Base-by-base conservation (phyloP, 495 filamentous ascomycete species). In the Hapsidospora chrysogenum region DNA sequence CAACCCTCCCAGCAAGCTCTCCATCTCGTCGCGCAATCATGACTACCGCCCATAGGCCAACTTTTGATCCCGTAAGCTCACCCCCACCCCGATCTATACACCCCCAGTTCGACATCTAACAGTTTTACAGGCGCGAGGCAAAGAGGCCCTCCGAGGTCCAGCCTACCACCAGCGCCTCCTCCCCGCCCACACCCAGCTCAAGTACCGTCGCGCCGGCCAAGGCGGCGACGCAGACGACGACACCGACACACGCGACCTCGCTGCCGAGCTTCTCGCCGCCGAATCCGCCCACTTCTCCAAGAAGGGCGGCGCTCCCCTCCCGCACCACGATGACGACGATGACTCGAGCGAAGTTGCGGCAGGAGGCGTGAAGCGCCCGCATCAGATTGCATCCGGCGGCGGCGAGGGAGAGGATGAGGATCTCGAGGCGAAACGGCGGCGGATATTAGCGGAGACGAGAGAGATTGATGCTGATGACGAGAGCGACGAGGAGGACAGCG, bases 91-190 rank as follows among this genome's bases (percentile, higher is more conserved):
- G n/a, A n/a, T 17, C 11, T 28, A 9, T 9, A 22, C 1, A 23
- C 3, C 25, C 11, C 4, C 15, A 22, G n/a, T 31, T 36, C 36
- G 33, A 32, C 25, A 17, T 10, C 3, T 20, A 4, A 9, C 35
- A 9, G 31, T 39, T 38, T 26, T 35, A 40, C 40, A 86, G 80
- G 86, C 89, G 27, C 76, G 78, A 51, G 89, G 92, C 44, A 94
- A 92, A 70, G 89, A 97, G 54, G 82, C 86, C 49, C 80, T 81
- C 36, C 78, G 85, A 45, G 89, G 89, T 11, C 81, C 84, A 26
- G 89, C 89, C 39, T 96, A 95, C 59, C 89, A 97, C 54, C 89
- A 95, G 64, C 76, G 89, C 35, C 78, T 96, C 9, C 76, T 94
- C 2, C 92, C 89, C 3, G 89, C 89, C 8, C 76, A 96, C 50